phyloP scores from a whole-genome alignment of 2,329 filamentous ascomycete genomes.

The Lasiodiplodia hormozganensis region DNA sequence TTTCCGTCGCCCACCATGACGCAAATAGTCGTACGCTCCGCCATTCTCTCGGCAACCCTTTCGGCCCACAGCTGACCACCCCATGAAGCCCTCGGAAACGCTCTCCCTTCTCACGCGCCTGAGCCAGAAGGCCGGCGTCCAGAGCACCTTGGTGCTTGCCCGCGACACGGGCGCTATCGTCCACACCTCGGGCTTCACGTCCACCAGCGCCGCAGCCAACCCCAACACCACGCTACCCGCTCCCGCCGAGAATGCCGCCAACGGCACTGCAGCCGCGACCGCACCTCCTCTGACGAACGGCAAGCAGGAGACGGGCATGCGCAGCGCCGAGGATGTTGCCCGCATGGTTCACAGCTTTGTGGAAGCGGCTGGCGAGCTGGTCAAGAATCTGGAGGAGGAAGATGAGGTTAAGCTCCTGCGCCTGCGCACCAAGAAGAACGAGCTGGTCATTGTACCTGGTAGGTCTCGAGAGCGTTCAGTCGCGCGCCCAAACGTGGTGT shows the following conservation, averaged over 20 bases:
- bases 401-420: conserved; percentile 80
- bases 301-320: conserved; percentile 55
- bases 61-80: not conserved
- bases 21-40: conserved; percentile 24
- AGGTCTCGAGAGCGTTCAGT: conserved; percentile 31
- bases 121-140: conserved; percentile 79
- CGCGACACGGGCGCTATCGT: conserved; percentile 75
- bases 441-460: conserved; percentile 80
- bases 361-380: conserved; percentile 70
- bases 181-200: conserved; percentile 74
- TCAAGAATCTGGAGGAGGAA: conserved; percentile 76
- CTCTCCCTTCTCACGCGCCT: conserved; percentile 72
- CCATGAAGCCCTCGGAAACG: conserved; percentile 59
- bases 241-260: conserved; percentile 40
- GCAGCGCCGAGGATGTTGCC: conserved; percentile 75
- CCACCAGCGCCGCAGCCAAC: conserved; percentile 61
- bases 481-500: not conserved
- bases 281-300: conserved; percentile 34
- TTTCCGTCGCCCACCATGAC: conserved; percentile 24
- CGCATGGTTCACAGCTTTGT: conserved; percentile 79
- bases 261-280: conserved; percentile 35
- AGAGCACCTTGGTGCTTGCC: conserved; percentile 78
- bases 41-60: not conserved
- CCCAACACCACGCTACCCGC: conserved; percentile 48
- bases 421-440: conserved; percentile 82